These are phyloP conservation scores for Sporothrix pseudoabietina DNA, from an alignment of 2,329 filamentous ascomycete genomes.

Conservation along the genomic window DNA sequence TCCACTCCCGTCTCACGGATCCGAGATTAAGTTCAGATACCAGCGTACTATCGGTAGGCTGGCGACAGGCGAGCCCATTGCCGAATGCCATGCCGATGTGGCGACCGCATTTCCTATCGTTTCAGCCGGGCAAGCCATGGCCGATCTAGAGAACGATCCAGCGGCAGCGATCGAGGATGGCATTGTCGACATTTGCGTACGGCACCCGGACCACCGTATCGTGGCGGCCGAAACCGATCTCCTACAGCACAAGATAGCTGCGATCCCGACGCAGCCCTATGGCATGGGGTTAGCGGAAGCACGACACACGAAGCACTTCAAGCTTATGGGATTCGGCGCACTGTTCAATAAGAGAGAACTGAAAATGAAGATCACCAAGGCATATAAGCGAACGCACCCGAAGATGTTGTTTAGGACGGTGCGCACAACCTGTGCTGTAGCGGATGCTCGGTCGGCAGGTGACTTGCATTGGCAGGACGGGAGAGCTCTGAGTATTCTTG, in stretches of 20 bases:
- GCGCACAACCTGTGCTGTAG: constrained; percentile 54
- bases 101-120: constrained; percentile 64
- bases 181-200: constrained; percentile 62
- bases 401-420: constrained; percentile 62
- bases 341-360: constrained; percentile 44
- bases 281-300: constrained; percentile 54
- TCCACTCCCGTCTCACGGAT: constrained; percentile 63
- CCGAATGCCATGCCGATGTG: constrained; percentile 44
- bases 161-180: constrained; percentile 57
- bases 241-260: constrained; percentile 52
- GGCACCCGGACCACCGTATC: constrained; percentile 68
- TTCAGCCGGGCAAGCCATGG: constrained; percentile 55
- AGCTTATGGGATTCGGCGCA: constrained; percentile 44
- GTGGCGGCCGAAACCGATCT: constrained; percentile 45
- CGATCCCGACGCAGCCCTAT: constrained; percentile 62
- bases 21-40: not conserved
- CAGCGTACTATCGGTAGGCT: constrained; percentile 54
- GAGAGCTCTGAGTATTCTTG: constrained; percentile 64
- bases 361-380: constrained; percentile 33
- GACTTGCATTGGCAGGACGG: constrained; percentile 67
- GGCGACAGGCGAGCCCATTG: constrained; percentile 63
- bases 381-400: constrained; percentile 50
- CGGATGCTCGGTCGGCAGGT: constrained; percentile 59
- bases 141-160: constrained; percentile 56
- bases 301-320: constrained; percentile 44